These are phyloP conservation scores for Larix sibirica DNA, from an alignment of 83 land plant species.

Conservation along the genomic window DNA sequence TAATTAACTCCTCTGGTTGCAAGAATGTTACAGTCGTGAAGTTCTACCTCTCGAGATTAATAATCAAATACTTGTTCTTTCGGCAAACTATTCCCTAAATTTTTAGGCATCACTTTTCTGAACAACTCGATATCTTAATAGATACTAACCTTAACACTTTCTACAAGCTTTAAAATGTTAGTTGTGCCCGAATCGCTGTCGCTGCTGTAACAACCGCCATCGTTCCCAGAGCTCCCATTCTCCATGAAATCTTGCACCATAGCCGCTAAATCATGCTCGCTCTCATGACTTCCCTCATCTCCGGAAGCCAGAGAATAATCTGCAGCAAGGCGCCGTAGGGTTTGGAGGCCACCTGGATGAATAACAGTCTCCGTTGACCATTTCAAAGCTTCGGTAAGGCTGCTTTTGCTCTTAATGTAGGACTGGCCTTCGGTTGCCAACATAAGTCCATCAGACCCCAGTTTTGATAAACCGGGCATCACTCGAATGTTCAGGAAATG, in stretches of 20 bases:
- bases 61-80: too few species aligned
- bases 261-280: slow-evolving; percentile 84
- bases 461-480: slow-evolving; percentile 15
- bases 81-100: too few species aligned
- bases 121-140: too few species aligned
- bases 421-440: background rate
- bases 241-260: slow-evolving; percentile 94
- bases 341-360: background rate
- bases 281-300: slow-evolving; percentile 69
- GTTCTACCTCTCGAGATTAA: too few species aligned
- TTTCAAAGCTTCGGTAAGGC: slow-evolving; percentile 13
- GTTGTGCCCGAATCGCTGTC: slow-evolving; percentile 73
- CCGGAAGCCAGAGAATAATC: slow-evolving; percentile 10
- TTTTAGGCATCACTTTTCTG: too few species aligned
- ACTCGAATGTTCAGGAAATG: background rate
- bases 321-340: background rate
- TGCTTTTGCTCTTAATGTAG: background rate
- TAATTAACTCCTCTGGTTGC: too few species aligned
- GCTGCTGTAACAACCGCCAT: slow-evolving; percentile 52
- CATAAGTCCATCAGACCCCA: slow-evolving; percentile 2
- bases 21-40: too few species aligned
- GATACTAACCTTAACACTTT: slow-evolving; percentile 51
- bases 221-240: slow-evolving; percentile 51
- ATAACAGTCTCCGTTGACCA: background rate
- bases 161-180: slow-evolving; percentile 49